Evolutionary conservation across 2,329 filamentous ascomycete genomes (phyloP).

Genomic region (Leptodontidium sp.): DNA sequence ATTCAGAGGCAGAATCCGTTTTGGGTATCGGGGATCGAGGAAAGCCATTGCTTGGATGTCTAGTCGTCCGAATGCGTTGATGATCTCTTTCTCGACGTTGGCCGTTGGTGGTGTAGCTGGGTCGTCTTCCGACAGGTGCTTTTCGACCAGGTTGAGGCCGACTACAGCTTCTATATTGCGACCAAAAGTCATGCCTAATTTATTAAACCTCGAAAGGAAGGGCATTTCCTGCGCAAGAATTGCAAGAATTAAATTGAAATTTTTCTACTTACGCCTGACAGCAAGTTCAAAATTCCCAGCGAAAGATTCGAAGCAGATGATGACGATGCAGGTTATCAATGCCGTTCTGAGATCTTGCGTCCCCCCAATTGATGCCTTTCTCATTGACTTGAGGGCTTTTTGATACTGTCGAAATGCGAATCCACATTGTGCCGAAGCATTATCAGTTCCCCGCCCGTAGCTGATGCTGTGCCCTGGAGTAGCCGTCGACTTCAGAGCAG

Average conservation of each 20-base stretch:
- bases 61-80: conserved; percentile 21
- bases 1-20: conserved; percentile 1
- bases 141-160: conserved; percentile 46
- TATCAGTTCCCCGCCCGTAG: conserved; percentile 49
- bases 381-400: conserved; percentile 59
- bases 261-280: conserved; percentile 50
- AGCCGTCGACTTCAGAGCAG: conserved; percentile 69
- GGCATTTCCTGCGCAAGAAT: no score
- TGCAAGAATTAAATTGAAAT: no score
- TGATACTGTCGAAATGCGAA: conserved; percentile 66
- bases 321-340: conserved; percentile 67
- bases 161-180: conserved; percentile 57
- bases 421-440: conserved; percentile 58
- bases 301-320: conserved; percentile 73
- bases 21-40: conserved; percentile 13
- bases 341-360: conserved; percentile 55
- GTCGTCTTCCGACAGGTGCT: not conserved
- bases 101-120: not conserved
- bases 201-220: no score
- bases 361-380: conserved; percentile 52
- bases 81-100: conserved; percentile 20
- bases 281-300: conserved; percentile 67
- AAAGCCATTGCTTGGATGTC: conserved; percentile 27
- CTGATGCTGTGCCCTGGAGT: conserved; percentile 50
- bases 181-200: no score